Conservation (phyloP, 306 rosid species). For the Styphnolobium japonicum region DNA sequence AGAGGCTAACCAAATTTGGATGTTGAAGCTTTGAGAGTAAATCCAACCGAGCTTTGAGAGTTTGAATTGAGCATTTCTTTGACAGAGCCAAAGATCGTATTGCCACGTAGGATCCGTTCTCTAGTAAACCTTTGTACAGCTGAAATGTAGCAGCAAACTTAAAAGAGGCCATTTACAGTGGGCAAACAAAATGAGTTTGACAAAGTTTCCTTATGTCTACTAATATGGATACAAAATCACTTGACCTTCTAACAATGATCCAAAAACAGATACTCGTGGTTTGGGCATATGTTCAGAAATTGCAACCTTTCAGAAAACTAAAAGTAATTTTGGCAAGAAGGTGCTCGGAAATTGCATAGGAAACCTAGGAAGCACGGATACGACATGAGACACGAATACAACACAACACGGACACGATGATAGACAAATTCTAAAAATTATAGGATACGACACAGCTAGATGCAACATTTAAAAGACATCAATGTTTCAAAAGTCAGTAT, state of each 20-base stretch:
- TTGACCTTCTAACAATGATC: neutral
- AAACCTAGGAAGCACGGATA: too few relatives aligned
- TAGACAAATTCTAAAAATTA: too few relatives aligned
- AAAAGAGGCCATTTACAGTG: neutral
- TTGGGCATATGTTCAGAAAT: neutral
- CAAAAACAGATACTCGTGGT: neutral
- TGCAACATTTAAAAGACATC: too few relatives aligned
- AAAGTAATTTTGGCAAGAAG: neutral
- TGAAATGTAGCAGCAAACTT: conserved; percentile 28
- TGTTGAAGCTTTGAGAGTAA: conserved; percentile 80
- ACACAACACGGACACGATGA: too few relatives aligned
- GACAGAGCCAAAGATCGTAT: conserved; percentile 53
- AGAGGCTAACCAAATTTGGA: conserved; percentile 73
- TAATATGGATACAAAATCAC: neutral
- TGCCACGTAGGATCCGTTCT: conserved; percentile 58
- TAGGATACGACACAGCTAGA: too few relatives aligned
- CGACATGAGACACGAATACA: too few relatives aligned
- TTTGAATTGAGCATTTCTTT: conserved; percentile 62
- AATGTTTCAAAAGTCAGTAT: too few relatives aligned
- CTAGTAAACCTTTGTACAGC: conserved; percentile 74
- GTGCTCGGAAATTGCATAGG: neutral
- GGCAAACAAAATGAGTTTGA: neutral
- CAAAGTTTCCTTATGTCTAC: neutral
- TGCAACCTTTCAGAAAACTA: neutral
- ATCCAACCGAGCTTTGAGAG: conserved; percentile 67